These are phyloP conservation scores for Hyphopichia burtonii DNA, from an alignment of 1,139 yeast species.

Conservation along the genomic window DNA sequence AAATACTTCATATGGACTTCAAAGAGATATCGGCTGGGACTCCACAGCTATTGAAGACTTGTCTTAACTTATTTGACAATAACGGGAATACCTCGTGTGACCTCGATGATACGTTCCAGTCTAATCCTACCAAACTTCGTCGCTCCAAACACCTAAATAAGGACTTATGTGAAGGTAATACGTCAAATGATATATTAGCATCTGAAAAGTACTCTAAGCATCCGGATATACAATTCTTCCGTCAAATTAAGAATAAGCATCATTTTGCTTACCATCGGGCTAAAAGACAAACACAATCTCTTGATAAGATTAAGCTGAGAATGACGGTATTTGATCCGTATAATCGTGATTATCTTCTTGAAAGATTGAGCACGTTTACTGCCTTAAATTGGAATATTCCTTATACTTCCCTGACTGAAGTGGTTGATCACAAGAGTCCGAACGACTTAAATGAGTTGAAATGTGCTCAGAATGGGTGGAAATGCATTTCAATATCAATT, in stretches of 20 bases:
- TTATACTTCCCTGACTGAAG: constrained; percentile 3
- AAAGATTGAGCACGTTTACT: constrained; percentile 28
- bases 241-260: constrained; percentile 32
- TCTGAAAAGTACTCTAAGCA: constrained; percentile 20
- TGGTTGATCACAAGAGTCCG: constrained; percentile 3
- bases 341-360: constrained; percentile 25
- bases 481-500: constrained; percentile 28
- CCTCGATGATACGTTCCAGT: too few species aligned
- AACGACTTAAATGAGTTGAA: constrained; percentile 28
- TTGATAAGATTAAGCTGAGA: constrained; percentile 14
- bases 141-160: neutral
- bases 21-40: constrained; percentile 18
- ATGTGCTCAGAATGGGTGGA: constrained; percentile 46
- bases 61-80: constrained; percentile 20
- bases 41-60: constrained; percentile 30
- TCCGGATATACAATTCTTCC: constrained; percentile 43
- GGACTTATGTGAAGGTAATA: neutral
- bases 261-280: constrained; percentile 38
- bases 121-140: constrained; percentile 17
- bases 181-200: neutral
- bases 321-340: constrained; percentile 34
- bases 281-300: constrained; percentile 14
- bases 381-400: constrained; percentile 40
- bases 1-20: neutral
- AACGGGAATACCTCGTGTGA: neutral